These are phyloP conservation scores for Globisporangium rhizosaccharum DNA, from an alignment of 352 stramenopile genomes.

Conservation along the genomic window DNA sequence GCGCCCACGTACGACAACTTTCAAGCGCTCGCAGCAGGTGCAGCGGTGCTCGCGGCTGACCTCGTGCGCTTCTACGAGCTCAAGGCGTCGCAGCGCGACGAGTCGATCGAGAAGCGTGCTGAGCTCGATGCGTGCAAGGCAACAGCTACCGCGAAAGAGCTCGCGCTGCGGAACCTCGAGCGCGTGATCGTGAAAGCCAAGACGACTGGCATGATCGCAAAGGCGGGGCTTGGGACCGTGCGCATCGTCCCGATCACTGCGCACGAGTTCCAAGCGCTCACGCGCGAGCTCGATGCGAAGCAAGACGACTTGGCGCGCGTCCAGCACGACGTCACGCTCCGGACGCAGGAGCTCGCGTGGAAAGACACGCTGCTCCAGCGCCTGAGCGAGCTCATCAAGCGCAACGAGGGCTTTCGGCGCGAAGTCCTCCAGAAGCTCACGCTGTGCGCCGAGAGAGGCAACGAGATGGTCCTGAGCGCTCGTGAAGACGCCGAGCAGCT, in stretches of 20 bases:
- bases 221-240: slow-evolving; percentile 60
- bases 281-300: slow-evolving; percentile 34
- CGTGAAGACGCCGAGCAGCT: slow-evolving; percentile 54
- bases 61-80: slow-evolving; percentile 55
- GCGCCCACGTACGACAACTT: slow-evolving; percentile 35
- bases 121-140: slow-evolving; percentile 25
- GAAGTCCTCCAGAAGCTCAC: slow-evolving; percentile 39
- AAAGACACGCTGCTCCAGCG: slow-evolving; percentile 65
- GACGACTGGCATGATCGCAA: slow-evolving; percentile 64
- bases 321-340: slow-evolving; percentile 33
- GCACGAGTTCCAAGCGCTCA: slow-evolving; percentile 36
- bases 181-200: slow-evolving; percentile 59
- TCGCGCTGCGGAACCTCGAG: slow-evolving; percentile 50
- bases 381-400: slow-evolving; percentile 60
- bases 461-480: slow-evolving; percentile 49
- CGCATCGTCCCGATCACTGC: slow-evolving; percentile 54
- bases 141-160: slow-evolving; percentile 27
- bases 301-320: slow-evolving; percentile 36
- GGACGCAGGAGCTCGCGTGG: slow-evolving; percentile 40
- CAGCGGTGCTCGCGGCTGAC: slow-evolving; percentile 34
- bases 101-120: slow-evolving; percentile 27
- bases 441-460: slow-evolving; percentile 33
- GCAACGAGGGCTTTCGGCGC: slow-evolving; percentile 52
- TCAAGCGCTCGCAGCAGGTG: slow-evolving; percentile 22
- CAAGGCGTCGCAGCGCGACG: slow-evolving; percentile 43